These are phyloP conservation scores for Xylariaceae sp. DNA, from an alignment of 2,329 filamentous ascomycete species.

Conservation along the genomic window DNA sequence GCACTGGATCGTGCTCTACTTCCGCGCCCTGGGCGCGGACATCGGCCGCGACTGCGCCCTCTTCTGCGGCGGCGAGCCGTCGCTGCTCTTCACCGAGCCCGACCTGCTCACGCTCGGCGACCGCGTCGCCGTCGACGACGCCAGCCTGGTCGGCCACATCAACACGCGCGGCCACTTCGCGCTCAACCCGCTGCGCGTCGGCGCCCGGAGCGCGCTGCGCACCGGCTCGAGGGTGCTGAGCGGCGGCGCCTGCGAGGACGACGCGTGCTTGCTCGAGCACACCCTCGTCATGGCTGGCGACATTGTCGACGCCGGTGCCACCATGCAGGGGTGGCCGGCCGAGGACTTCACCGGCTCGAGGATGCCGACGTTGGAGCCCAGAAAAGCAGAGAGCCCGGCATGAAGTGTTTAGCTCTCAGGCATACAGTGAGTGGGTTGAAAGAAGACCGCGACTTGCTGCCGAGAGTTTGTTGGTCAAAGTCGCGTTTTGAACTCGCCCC, in stretches of 20 bases:
- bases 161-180: slow-evolving; percentile 51
- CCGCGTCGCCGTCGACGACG: slow-evolving; percentile 46
- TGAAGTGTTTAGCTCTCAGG: no score
- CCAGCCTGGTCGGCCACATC: slow-evolving; percentile 48
- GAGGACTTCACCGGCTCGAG: slow-evolving; percentile 1
- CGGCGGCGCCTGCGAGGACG: slow-evolving; percentile 44
- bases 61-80: slow-evolving; percentile 45
- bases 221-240: slow-evolving; percentile 44
- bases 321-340: slow-evolving; percentile 50
- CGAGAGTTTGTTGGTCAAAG: no score
- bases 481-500: no score
- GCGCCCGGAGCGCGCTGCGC: slow-evolving; percentile 43
- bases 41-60: slow-evolving; percentile 49
- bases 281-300: slow-evolving; percentile 51
- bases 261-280: slow-evolving; percentile 48
- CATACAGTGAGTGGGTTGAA: no score
- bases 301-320: slow-evolving; percentile 40
- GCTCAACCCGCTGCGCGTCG: slow-evolving; percentile 42
- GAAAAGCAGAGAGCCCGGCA: no score
- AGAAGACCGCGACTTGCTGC: no score
- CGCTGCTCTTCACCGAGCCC: slow-evolving; percentile 49
- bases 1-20: slow-evolving; percentile 44
- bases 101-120: slow-evolving; percentile 47
- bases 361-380: no score
- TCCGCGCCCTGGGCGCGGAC: slow-evolving; percentile 42